phyloP scores from a whole-genome alignment of 2,329 filamentous ascomycete species.

The Exophiala calicioides region DNA sequence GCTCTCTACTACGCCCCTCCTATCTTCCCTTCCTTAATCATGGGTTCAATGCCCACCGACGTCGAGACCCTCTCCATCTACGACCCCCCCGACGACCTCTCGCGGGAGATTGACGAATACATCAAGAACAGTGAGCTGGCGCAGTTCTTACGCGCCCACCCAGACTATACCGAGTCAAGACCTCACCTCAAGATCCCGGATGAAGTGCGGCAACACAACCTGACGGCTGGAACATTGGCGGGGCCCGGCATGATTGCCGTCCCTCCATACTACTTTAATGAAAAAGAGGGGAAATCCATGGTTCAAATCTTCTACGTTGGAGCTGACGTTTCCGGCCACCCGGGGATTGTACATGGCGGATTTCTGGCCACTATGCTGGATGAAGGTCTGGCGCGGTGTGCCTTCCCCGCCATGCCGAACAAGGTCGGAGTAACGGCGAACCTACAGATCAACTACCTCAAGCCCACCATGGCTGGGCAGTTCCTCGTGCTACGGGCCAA shows the following conservation, averaged over 20 bases:
- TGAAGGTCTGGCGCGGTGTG: slow-evolving; percentile 83
- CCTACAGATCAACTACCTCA: slow-evolving; percentile 77
- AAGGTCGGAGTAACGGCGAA: slow-evolving; percentile 85
- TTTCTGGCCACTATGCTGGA: slow-evolving; percentile 90
- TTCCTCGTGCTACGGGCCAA: slow-evolving; percentile 77
- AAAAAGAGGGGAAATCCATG: slow-evolving; percentile 67
- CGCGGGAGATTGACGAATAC: slow-evolving; percentile 65
- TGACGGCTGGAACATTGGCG: slow-evolving; percentile 78
- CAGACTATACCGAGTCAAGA: slow-evolving; percentile 71
- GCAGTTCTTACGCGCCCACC: slow-evolving; percentile 64
- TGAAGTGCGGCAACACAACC: slow-evolving; percentile 67
- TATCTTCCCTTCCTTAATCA: slow-evolving; percentile 33
- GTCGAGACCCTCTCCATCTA: slow-evolving; percentile 72
- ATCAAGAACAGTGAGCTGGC: slow-evolving; percentile 77
- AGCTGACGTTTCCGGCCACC: slow-evolving; percentile 79
- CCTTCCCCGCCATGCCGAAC: slow-evolving; percentile 83
- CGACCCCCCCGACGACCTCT: slow-evolving; percentile 55
- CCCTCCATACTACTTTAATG: slow-evolving; percentile 75
- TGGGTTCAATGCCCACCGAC: slow-evolving; percentile 59
- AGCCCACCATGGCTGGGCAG: slow-evolving; percentile 71
- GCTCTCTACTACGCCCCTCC: slow-evolving; percentile 29
- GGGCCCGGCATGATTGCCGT: slow-evolving; percentile 76
- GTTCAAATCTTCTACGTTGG: slow-evolving; percentile 78
- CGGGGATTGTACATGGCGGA: slow-evolving; percentile 87
- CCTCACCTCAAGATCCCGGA: slow-evolving; percentile 85